Evolutionary conservation across 2,329 filamentous ascomycete genomes (phyloP).

Genomic region (Juglanconis sp.): DNA sequence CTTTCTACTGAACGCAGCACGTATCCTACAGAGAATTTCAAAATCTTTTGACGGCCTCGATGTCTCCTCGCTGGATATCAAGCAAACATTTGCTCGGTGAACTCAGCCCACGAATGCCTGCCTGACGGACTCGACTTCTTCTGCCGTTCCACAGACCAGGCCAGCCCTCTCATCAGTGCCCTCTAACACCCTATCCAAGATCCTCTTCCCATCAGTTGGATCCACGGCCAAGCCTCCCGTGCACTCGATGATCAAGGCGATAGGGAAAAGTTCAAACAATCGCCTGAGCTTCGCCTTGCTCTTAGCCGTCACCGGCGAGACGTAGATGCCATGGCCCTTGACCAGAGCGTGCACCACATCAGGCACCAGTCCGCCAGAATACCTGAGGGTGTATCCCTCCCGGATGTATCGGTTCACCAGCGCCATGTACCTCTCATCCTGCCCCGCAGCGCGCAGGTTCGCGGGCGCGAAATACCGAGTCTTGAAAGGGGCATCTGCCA

Average conservation of each 20-base stretch:
- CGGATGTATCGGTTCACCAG: slow-evolving; percentile 49
- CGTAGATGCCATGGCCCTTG: slow-evolving; percentile 60
- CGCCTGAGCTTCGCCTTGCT: slow-evolving; percentile 56
- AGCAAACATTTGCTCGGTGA: too few relatives aligned
- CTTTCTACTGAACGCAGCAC: too few relatives aligned
- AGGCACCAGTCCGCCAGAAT: slow-evolving; percentile 59
- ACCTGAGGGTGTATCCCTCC: slow-evolving; percentile 57
- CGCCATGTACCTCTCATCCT: slow-evolving; percentile 45
- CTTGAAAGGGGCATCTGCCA: slow-evolving; percentile 37
- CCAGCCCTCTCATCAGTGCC: slow-evolving; percentile 49
- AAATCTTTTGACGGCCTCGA: not conserved
- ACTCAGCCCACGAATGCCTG: slow-evolving; percentile 18
- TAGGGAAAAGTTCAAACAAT: slow-evolving; percentile 57
- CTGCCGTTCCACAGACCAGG: slow-evolving; percentile 46
- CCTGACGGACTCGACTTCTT: slow-evolving; percentile 43
- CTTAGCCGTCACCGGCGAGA: slow-evolving; percentile 51
- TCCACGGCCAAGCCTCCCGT: slow-evolving; percentile 56
- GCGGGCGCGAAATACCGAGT: slow-evolving; percentile 61
- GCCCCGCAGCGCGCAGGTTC: slow-evolving; percentile 55
- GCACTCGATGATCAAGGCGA: slow-evolving; percentile 60
- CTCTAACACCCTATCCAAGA: slow-evolving; percentile 37
- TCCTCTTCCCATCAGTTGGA: slow-evolving; percentile 36
- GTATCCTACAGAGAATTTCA: not conserved
- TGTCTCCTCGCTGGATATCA: not conserved
- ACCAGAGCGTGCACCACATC: slow-evolving; percentile 58